Conservation (phyloP, 768 basidiomycete species). For the Macrolepiota dolichaula region DNA sequence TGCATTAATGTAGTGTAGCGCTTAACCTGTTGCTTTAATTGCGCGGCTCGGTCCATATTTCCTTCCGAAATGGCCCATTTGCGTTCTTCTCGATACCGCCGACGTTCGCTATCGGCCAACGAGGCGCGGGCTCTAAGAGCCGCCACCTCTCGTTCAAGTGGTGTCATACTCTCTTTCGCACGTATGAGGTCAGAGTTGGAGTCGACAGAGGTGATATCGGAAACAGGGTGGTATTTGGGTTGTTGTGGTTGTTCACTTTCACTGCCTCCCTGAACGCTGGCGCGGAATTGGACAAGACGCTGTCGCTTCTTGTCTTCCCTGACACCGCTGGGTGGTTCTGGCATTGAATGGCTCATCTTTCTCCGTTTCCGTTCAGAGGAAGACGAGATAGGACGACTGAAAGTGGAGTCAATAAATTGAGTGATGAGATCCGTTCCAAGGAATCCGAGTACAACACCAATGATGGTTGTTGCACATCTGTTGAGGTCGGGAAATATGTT, state of each 20-base stretch:
- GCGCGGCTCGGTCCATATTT: constrained; percentile 66
- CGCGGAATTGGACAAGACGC: constrained; percentile 45
- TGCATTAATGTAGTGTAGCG: constrained; percentile 77
- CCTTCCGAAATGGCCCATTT: constrained; percentile 85
- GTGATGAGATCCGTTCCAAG: constrained; percentile 70
- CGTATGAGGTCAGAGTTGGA: constrained; percentile 66
- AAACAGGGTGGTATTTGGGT: constrained; percentile 31
- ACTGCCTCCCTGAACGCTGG: constrained; percentile 35
- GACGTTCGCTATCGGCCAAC: constrained; percentile 77
- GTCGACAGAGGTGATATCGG: constrained; percentile 69
- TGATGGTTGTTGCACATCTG: constrained; percentile 54
- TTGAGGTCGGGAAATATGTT: constrained; percentile 47
- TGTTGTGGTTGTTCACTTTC: constrained; percentile 23
- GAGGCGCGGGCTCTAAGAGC: constrained; percentile 73
- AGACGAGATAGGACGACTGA: constrained; percentile 31
- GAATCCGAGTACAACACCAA: constrained; percentile 68
- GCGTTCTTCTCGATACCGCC: constrained; percentile 80
- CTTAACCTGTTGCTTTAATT: constrained; percentile 85
- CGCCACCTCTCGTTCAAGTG: constrained; percentile 72
- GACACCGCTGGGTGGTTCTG: constrained; percentile 14
- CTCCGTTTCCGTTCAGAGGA: constrained; percentile 20
- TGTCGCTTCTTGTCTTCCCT: constrained; percentile 26
- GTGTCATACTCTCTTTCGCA: constrained; percentile 53
- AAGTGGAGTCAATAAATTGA: constrained; percentile 51
- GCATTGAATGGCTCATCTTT: constrained; percentile 22